phyloP scores from a whole-genome alignment of 192 early-diverging fungal species.

The Borealophlyctis nickersoniae region DNA sequence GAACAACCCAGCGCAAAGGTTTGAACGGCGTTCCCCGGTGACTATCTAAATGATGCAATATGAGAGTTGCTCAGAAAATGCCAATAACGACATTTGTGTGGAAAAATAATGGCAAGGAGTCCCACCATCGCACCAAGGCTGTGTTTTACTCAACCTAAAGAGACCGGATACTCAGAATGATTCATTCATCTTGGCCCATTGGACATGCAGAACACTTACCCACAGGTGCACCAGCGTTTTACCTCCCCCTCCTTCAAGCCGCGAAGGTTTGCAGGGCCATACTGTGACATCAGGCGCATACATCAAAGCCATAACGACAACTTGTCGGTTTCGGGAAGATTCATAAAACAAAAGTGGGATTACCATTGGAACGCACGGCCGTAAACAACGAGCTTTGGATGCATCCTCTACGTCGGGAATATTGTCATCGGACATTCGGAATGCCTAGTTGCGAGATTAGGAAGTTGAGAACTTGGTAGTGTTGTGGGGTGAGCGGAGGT shows the following conservation, averaged over 20 bases:
- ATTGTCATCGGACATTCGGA: no score
- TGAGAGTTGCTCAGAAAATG: background rate
- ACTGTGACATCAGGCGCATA: constrained; percentile 6
- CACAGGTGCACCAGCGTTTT: constrained; percentile 24
- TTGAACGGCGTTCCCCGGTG: constrained; percentile 21
- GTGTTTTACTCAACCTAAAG: constrained; percentile 17
- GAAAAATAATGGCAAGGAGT: background rate
- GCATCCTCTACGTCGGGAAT: no score
- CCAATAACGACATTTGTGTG: background rate
- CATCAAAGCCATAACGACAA: background rate
- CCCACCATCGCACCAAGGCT: constrained; percentile 27
- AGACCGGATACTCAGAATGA: background rate
- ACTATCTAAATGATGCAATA: background rate
- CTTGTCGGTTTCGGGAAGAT: background rate
- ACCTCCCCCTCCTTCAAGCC: constrained; percentile 12
- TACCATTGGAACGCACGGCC: constrained; percentile 23
- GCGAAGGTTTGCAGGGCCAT: constrained; percentile 14
- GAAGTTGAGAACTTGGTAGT: no score
- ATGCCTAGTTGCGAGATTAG: no score
- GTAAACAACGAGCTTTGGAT: constrained; percentile 8
- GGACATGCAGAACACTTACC: constrained; percentile 14
- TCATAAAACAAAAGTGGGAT: background rate
- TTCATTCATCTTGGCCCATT: background rate
- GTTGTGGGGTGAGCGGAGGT: no score
- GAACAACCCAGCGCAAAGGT: constrained; percentile 17